These are phyloP conservation scores for Ogataea parapolymorpha DNA, from an alignment of 805 yeast genomes.

Conservation along the genomic window DNA sequence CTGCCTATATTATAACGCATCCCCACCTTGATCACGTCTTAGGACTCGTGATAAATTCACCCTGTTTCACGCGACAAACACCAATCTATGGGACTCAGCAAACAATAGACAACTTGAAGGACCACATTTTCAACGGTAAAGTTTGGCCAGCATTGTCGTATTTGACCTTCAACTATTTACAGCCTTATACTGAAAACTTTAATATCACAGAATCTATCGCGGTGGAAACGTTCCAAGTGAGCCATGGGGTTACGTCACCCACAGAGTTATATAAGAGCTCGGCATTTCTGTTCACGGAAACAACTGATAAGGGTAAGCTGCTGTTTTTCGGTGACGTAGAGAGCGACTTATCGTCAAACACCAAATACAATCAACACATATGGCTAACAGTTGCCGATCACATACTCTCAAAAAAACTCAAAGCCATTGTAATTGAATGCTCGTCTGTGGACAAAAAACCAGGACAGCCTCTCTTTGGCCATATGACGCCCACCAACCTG, in stretches of 20 bases:
- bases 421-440: slow-evolving; percentile 72
- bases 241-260: slow-evolving; percentile 33
- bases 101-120: slow-evolving; percentile 50
- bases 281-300: slow-evolving; percentile 51
- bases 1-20: slow-evolving; percentile 63
- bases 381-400: slow-evolving; percentile 57
- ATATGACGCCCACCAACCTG: slow-evolving; percentile 65
- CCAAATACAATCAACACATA: slow-evolving; percentile 37
- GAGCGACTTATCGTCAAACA: slow-evolving; percentile 50
- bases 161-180: slow-evolving; percentile 16
- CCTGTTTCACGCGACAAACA: slow-evolving; percentile 43
- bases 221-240: slow-evolving; percentile 39
- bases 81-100: slow-evolving; percentile 49
- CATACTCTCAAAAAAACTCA: slow-evolving; percentile 40
- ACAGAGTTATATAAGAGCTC: slow-evolving; percentile 42
- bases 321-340: slow-evolving; percentile 85
- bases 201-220: background rate
- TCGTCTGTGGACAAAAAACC: slow-evolving; percentile 50
- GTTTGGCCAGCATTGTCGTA: slow-evolving; percentile 75
- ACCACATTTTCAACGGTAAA: slow-evolving; percentile 64
- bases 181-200: slow-evolving; percentile 2
- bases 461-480: slow-evolving; percentile 65
- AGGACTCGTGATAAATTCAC: slow-evolving; percentile 69
- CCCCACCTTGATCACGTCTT: slow-evolving; percentile 81
- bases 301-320: slow-evolving; percentile 34